Percentiles rank a stretch among this genome's conserved stretches.
These are phyloP conservation scores for Leccinum obscurum DNA, from an alignment of 768 basidiomycete genomes.

Conservation along the genomic window DNA sequence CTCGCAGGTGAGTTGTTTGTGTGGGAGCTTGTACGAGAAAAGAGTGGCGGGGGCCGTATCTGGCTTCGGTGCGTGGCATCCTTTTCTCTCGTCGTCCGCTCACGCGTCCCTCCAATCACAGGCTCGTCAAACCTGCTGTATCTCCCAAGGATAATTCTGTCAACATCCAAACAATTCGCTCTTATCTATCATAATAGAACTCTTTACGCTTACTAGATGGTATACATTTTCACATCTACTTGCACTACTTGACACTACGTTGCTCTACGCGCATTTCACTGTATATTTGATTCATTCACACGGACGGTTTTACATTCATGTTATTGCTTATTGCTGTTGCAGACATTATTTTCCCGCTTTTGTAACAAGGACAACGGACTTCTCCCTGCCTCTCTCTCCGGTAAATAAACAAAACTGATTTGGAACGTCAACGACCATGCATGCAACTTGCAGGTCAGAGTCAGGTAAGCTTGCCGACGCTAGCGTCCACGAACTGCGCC, in stretches of 20 bases:
- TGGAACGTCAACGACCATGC: not conserved
- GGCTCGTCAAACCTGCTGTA: constrained; percentile 24
- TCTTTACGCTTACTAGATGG: constrained; percentile 18
- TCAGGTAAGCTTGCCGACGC: constrained; percentile 53
- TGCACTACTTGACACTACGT: constrained; percentile 1
- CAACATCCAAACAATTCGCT: constrained; percentile 23
- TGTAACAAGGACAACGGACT: constrained; percentile 3
- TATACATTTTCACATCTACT: constrained; percentile 8
- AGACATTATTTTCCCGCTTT: constrained; percentile 8
- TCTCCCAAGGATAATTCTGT: constrained; percentile 24
- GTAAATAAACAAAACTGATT: not conserved
- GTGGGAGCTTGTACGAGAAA: constrained; percentile 65
- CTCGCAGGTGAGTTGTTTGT: constrained; percentile 35
- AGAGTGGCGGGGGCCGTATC: constrained; percentile 54
- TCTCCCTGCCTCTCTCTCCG: not conserved
- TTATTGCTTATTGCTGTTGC: constrained; percentile 19
- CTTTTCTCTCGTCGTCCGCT: not conserved
- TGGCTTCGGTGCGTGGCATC: constrained; percentile 61
- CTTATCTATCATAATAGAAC: constrained; percentile 24
- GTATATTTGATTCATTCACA: constrained; percentile 2
- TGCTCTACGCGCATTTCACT: constrained; percentile 18
- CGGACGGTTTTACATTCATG: constrained; percentile 3
- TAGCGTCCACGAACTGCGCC: constrained; percentile 54
- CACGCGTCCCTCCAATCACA: constrained; percentile 3
- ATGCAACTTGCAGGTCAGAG: not conserved